A percentile compares a stretch with the other conserved stretches of the same genome.
These are phyloP conservation scores for Colletotrichum viniferum DNA, from an alignment of 2,329 filamentous ascomycete species.

Conservation along the genomic window DNA sequence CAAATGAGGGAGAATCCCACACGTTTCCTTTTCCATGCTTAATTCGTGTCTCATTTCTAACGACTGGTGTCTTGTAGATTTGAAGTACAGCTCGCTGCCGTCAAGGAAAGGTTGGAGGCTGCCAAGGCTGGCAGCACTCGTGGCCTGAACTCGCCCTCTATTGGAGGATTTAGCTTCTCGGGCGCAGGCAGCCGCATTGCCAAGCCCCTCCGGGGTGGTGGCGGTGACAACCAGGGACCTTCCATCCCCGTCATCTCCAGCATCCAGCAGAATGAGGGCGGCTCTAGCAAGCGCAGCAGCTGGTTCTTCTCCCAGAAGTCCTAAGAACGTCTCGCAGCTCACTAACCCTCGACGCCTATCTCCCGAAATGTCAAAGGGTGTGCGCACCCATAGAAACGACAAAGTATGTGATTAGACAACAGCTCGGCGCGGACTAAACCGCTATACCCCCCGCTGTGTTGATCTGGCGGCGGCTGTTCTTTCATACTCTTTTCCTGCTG, in stretches of 20 bases:
- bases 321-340: conserved; percentile 28
- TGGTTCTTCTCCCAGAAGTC: conserved; percentile 74
- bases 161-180: conserved; percentile 74
- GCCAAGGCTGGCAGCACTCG: conserved; percentile 92
- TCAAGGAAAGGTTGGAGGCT: conserved; percentile 96
- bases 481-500: neutral
- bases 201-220: conserved; percentile 70
- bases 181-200: conserved; percentile 69
- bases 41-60: neutral
- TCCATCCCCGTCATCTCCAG: conserved; percentile 61
- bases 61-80: conserved; percentile 64
- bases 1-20: neutral
- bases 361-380: neutral
- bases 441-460: conserved; percentile 14
- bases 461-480: neutral
- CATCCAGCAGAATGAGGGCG: conserved; percentile 62
- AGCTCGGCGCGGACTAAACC: conserved; percentile 13
- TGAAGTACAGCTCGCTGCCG: conserved; percentile 93
- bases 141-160: conserved; percentile 70
- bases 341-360: neutral
- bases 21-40: neutral
- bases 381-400: neutral
- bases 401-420: conserved; percentile 4
- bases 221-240: conserved; percentile 48
- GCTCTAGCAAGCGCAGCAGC: conserved; percentile 68